Evolutionary conservation across 495 filamentous ascomycete species (phyloP).

Genomic region (Penicillium pulvis): DNA sequence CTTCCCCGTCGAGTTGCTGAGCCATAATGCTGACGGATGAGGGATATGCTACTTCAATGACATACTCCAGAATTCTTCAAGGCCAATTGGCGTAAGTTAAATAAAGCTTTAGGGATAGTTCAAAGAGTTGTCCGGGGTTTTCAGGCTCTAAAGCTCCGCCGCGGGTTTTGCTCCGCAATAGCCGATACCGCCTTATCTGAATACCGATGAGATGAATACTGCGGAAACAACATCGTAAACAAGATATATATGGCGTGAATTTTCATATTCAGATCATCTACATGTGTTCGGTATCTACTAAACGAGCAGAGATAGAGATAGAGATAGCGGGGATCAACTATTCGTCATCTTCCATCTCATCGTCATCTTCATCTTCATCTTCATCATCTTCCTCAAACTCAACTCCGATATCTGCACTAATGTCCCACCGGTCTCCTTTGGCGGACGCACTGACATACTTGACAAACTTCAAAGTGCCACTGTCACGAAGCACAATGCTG

Average conservation of each 20-base stretch:
- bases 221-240: too few relatives aligned
- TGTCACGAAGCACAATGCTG: constrained; percentile 85
- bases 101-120: too few relatives aligned
- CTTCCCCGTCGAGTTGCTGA: neutral
- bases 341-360: constrained; percentile 9
- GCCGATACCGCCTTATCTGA: too few relatives aligned
- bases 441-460: constrained; percentile 89
- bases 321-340: neutral
- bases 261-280: neutral
- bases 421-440: constrained; percentile 90
- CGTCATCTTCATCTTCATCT: constrained; percentile 9
- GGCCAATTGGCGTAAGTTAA: too few relatives aligned
- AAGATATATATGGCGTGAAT: neutral
- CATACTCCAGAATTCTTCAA: neutral
- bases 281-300: too few relatives aligned
- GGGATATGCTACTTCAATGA: neutral
- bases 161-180: too few relatives aligned
- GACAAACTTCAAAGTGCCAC: constrained; percentile 84
- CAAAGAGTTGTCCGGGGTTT: too few relatives aligned
- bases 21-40: neutral
- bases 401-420: constrained; percentile 63
- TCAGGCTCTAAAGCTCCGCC: too few relatives aligned
- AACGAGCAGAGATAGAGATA: neutral
- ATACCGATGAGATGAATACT: too few relatives aligned
- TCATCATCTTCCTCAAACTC: constrained; percentile 47